Conservation (phyloP, 106 monocot genomes). For the Xerophyta viscosa region DNA sequence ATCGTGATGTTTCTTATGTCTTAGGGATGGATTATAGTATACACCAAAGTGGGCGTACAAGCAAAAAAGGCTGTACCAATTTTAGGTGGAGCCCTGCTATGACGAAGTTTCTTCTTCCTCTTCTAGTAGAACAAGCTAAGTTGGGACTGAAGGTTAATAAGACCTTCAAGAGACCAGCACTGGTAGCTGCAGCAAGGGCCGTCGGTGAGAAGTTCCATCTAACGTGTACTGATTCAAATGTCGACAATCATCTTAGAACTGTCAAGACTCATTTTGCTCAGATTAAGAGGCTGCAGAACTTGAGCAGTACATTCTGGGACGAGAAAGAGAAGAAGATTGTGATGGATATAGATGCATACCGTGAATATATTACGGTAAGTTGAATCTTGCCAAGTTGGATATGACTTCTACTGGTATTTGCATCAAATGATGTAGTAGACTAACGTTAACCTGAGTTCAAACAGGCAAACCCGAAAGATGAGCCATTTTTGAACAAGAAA, state of each 20-base stretch:
- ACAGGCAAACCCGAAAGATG: conserved; percentile 29
- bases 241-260: conserved; percentile 34
- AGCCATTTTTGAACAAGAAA: conserved; percentile 20
- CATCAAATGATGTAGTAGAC: background rate
- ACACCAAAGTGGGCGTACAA: conserved; percentile 1
- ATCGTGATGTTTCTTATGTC: background rate
- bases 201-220: conserved; percentile 26
- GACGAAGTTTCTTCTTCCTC: conserved; percentile 20
- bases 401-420: background rate
- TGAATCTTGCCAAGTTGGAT: background rate
- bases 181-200: conserved; percentile 22
- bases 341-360: conserved; percentile 16
- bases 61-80: conserved; percentile 26
- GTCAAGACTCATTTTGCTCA: conserved; percentile 18
- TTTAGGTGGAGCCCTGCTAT: conserved; percentile 29
- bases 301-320: conserved; percentile 10
- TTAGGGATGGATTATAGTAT: background rate
- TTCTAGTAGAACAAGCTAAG: conserved; percentile 24
- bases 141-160: conserved; percentile 22
- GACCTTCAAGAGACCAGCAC: conserved; percentile 23
- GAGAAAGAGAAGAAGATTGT: conserved; percentile 19
- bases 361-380: conserved; percentile 15
- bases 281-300: conserved; percentile 15
- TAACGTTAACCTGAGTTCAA: background rate
- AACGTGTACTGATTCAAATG: conserved; percentile 11